These are phyloP conservation scores for Teratosphaeria zuluensis DNA, from an alignment of 2,329 filamentous ascomycete species.

Conservation along the genomic window DNA sequence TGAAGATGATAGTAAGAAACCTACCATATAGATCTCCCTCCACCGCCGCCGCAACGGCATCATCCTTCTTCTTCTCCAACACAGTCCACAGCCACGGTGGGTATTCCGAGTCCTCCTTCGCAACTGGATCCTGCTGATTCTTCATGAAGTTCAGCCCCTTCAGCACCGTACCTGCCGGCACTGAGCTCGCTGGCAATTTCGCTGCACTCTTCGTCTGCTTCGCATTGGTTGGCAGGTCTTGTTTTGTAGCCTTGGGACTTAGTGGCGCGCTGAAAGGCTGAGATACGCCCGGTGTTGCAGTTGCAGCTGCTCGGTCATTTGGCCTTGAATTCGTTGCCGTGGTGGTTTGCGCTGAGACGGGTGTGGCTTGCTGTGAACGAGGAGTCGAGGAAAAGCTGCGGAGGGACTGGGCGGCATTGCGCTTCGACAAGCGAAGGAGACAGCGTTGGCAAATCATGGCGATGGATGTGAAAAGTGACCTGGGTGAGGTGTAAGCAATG, in stretches of 20 bases:
- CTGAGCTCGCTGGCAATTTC: slow-evolving; percentile 31
- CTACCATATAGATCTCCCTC: slow-evolving; percentile 72
- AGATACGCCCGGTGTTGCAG: slow-evolving; percentile 33
- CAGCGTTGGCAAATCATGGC: slow-evolving; percentile 25
- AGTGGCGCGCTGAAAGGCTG: slow-evolving; percentile 37
- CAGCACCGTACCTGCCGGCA: slow-evolving; percentile 59
- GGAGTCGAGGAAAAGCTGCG: slow-evolving; percentile 10
- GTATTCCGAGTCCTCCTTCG: slow-evolving; percentile 64
- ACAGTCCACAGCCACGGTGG: slow-evolving; percentile 72
- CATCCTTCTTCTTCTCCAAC: slow-evolving; percentile 48
- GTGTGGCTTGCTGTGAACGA: slow-evolving; percentile 8
- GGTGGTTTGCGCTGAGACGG: slow-evolving; percentile 20
- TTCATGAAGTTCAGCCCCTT: slow-evolving; percentile 71
- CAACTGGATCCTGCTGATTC: slow-evolving; percentile 61
- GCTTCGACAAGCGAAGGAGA: slow-evolving; percentile 15
- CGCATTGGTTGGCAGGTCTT: slow-evolving; percentile 14
- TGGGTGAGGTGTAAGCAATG: background rate
- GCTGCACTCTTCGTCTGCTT: slow-evolving; percentile 20
- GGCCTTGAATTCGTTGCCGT: slow-evolving; percentile 22
- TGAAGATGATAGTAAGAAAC: slow-evolving; percentile 25
- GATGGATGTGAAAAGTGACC: background rate
- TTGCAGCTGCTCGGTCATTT: slow-evolving; percentile 30
- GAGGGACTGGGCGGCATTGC: slow-evolving; percentile 2
- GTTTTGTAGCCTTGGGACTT: slow-evolving; percentile 20
- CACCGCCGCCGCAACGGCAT: slow-evolving; percentile 36